Evolutionary conservation across 2,329 filamentous ascomycete genomes (phyloP).

Genomic region (Cyphellophora attinorum): DNA sequence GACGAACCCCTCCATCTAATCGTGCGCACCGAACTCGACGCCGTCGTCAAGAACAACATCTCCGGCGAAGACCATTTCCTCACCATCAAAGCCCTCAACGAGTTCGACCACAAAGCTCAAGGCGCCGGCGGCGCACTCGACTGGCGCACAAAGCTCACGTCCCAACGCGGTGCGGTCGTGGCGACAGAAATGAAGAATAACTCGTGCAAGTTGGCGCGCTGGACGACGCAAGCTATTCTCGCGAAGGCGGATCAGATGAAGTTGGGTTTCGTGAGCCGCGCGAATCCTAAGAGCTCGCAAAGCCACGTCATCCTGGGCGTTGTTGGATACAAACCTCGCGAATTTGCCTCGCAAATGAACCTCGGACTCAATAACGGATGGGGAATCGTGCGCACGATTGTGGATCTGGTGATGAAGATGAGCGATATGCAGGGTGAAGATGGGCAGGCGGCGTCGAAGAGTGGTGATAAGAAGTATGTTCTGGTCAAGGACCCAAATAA

Average conservation of each 20-base stretch:
- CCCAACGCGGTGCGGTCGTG: conserved; percentile 90
- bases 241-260: conserved; percentile 98
- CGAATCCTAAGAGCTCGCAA: conserved; percentile 83
- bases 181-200: conserved; percentile 99
- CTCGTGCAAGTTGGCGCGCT: conserved; percentile 93
- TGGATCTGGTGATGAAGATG: conserved; percentile 58
- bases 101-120: conserved; percentile 97
- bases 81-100: conserved; percentile 92
- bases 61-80: conserved; percentile 85
- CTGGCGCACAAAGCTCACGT: conserved; percentile 91
- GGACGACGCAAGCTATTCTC: conserved; percentile 94
- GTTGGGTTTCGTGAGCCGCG: conserved; percentile 92
- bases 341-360: conserved; percentile 98
- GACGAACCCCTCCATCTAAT: conserved; percentile 89
- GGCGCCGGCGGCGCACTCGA: conserved; percentile 90
- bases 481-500: conserved; percentile 90
- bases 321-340: conserved; percentile 92
- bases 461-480: conserved; percentile 38
- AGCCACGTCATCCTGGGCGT: conserved; percentile 94
- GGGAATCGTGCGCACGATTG: conserved; percentile 97
- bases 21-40: conserved; percentile 91
- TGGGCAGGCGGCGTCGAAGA: conserved; percentile 24
- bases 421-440: conserved; percentile 20
- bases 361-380: conserved; percentile 92
- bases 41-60: conserved; percentile 89